Evolutionary conservation across 805 yeast species (phyloP), one percentile per base, ranked within the genome.

Genomic region (Metahyphopichia silvanorum): DNA sequence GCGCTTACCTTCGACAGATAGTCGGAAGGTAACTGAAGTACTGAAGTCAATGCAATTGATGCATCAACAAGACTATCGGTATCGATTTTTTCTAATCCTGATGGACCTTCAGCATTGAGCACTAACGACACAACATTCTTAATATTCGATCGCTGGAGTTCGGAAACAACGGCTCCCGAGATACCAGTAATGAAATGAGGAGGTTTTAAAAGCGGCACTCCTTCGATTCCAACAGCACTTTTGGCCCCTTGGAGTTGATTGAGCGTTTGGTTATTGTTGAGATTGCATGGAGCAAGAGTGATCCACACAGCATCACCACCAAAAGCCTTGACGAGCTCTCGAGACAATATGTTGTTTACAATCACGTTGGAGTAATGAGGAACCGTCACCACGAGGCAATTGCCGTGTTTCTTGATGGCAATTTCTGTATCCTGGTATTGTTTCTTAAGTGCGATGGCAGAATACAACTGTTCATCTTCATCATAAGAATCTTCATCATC

Each of bases 131-230:
- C 28, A n/a, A n/a, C n/a, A n/a, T 13, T 12, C 13, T 23, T 23
- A 13, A 23, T 15, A 7, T 23, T 13, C 13, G n/a, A 6, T 18
- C 22, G 18, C 20, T 32, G 38, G 23, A 56, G 38, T 32, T 42
- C 58, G 3, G 67, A 64, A 13, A 53, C 48, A 4, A 64, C 39
- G 1, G 74, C 61, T n/a, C 77, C 85, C 6, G 70, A 44, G 16
- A 75, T 66, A 0, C 84, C 85, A 1, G 83, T 74, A 17, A 80
- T 55, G 33, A 73, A 72, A 50, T 76, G 82, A 0, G 86, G 87
- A 1, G 86, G 85, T 14, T 50, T 57, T 33, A 81, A 53, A 7
- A 44, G 41, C 16, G 53, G 67, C 12, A 26, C 25, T 6, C 43
- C 23, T 16, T 23, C 29, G 8, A 6, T 10, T 3, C 13, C 18